Evolutionary conservation across 805 yeast species (phyloP), one percentile per base, ranked within the genome.

Genomic region (Ogataea pignaliae): DNA sequence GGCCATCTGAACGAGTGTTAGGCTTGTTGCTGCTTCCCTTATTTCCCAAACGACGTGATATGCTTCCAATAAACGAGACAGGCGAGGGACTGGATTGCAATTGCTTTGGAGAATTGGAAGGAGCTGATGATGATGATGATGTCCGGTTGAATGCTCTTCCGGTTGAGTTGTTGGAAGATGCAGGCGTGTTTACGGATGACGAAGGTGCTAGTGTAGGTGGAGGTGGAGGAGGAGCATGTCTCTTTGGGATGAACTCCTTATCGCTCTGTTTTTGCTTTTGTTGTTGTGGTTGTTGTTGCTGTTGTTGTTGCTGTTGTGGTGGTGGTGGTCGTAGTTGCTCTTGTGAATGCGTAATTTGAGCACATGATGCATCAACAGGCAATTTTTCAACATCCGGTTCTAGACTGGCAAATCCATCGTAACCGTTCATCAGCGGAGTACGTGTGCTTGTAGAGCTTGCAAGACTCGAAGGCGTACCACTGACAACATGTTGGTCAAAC

Each of bases 141-240:
- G 29, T n/a, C 36, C 37, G 18, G 48, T 33, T 12, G 36, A 12
- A 14, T 28, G 15, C 14, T 13, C n/a, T 13, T 14, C n/a, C 28
- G 13, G 33, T 36, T 26, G 31, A 26, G 16, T 12, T 5, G 13
- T 34, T 12, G 42, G 39, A 28, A 37, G 15, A n/a, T 52, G 39
- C 29, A 40, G 29, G 10, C 41, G 18, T 3, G 48, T 6, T 5
- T 43, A 31, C 12, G 41, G 34, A 11, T 45, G 7, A 36, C 26
- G 7, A 5, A 21, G 26, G 26, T 7, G 36, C 33, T 14, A 43
- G 16, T 26, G 41, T 3, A 8, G 47, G 10, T 8, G 60, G 59
- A 10, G 67, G 66, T 14, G 65, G 68, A 3, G 65, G 62, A 15
- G 71, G 71, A 14, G 66, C 66, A 36, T 61, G 69, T 44, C 68